phyloP scores from a whole-genome alignment of 176 grass and related monocot genomes.

The Elymus sibiricus region DNA sequence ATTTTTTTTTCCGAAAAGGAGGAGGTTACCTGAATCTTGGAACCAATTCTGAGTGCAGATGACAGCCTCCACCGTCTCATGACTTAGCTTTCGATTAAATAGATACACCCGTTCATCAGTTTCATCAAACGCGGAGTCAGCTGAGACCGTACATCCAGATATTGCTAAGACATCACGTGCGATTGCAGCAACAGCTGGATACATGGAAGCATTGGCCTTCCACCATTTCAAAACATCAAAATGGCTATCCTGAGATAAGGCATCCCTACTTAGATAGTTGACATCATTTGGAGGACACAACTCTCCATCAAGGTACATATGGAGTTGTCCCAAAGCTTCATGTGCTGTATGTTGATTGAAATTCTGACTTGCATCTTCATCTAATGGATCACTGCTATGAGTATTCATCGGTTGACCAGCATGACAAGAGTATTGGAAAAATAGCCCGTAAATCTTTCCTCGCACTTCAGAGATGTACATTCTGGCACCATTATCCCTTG shows the following conservation, averaged over 20 bases:
- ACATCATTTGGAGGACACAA: too few species aligned
- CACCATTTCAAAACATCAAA: constrained; percentile 35
- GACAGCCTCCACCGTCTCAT: constrained; percentile 8
- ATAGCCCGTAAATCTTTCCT: constrained; percentile 24
- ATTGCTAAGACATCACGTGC: constrained; percentile 24
- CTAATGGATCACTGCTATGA: neutral
- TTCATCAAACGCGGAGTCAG: constrained; percentile 14
- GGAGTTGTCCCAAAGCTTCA: neutral
- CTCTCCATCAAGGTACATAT: neutral
- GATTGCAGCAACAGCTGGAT: constrained; percentile 12
- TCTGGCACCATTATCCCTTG: neutral
- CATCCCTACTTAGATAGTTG: too few species aligned
- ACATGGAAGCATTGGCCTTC: neutral
- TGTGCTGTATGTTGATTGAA: neutral
- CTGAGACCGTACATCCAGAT: neutral
- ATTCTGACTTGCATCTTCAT: neutral
- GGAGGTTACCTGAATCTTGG: neutral
- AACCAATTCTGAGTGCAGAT: constrained; percentile 25
- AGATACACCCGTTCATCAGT: neutral
- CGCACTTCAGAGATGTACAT: constrained; percentile 9
- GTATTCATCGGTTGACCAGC: neutral
- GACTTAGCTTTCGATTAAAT: neutral
- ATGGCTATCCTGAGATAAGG: neutral
- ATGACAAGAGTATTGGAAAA: neutral
- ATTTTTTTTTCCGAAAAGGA: too few species aligned